Evolutionary conservation across 2,329 filamentous ascomycete genomes (phyloP).

Genomic region (Tolypocladium sp.): DNA sequence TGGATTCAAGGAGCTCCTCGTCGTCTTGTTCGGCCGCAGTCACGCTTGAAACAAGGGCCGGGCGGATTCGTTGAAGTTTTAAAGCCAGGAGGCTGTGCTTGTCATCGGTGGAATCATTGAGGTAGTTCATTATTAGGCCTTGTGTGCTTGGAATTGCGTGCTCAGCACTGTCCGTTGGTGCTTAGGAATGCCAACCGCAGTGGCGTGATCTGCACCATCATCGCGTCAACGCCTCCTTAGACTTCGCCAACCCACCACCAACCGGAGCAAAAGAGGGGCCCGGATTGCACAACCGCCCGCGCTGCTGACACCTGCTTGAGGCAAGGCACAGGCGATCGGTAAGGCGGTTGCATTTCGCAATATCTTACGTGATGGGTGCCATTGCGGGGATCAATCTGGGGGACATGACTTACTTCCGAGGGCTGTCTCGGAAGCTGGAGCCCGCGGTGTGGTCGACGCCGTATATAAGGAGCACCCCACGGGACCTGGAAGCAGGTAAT

Average conservation of each 20-base stretch:
- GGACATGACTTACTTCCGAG: background rate
- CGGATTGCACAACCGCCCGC: background rate
- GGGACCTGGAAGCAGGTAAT: too few species aligned
- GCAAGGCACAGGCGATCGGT: background rate
- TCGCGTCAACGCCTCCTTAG: conserved; percentile 6
- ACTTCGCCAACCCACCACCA: background rate
- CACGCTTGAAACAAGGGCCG: background rate
- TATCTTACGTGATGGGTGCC: background rate
- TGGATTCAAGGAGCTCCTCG: background rate
- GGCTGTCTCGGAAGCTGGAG: background rate
- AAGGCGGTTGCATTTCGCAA: background rate
- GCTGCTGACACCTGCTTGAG: background rate
- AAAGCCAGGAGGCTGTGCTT: background rate
- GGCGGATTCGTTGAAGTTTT: background rate
- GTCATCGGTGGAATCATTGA: background rate
- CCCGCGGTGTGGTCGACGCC: background rate
- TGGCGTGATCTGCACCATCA: conserved; percentile 11
- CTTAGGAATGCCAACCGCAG: background rate
- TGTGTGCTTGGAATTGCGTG: background rate
- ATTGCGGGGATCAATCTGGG: background rate
- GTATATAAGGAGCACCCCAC: background rate
- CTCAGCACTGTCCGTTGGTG: background rate
- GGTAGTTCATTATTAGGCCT: background rate
- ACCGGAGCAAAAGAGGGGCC: background rate
- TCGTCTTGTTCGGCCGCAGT: background rate